These are phyloP conservation scores for Backusella westeae DNA, from an alignment of 192 early-diverging fungal species.

Conservation along the genomic window DNA sequence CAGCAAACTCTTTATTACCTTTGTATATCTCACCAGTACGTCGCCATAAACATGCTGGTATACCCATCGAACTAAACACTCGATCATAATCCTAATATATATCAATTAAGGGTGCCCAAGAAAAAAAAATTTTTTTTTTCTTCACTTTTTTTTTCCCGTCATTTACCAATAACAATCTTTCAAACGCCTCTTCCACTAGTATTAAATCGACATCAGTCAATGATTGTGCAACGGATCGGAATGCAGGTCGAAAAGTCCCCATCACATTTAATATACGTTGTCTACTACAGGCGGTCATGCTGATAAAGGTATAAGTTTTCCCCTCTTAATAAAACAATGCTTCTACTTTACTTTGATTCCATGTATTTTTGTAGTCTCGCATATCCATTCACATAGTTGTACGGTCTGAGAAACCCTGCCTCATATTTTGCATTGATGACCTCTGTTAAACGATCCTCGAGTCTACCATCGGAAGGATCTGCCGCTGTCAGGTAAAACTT, in stretches of 20 bases:
- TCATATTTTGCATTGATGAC: conserved; percentile 96
- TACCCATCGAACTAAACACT: conserved; percentile 92
- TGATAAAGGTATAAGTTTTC: conserved; percentile 17
- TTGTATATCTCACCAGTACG: conserved; percentile 97
- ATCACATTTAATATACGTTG: conserved; percentile 86
- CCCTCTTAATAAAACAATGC: too few species aligned
- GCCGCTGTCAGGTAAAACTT: conserved; percentile 91
- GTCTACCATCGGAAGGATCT: conserved; percentile 82
- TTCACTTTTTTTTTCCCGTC: neutral
- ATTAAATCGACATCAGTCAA: conserved; percentile 94
- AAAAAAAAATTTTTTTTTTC: neutral
- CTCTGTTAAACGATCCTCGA: conserved; percentile 85
- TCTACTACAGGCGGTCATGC: conserved; percentile 67
- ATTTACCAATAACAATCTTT: conserved; percentile 78
- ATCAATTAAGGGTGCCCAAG: neutral
- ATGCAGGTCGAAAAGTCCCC: conserved; percentile 85
- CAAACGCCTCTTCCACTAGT: conserved; percentile 94
- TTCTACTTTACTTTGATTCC: conserved; percentile 65
- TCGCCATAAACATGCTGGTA: conserved; percentile 94
- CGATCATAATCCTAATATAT: conserved; percentile 81
- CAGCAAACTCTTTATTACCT: conserved; percentile 93
- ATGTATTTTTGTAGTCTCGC: conserved; percentile 86
- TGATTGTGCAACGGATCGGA: conserved; percentile 82
- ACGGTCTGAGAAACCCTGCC: conserved; percentile 94
- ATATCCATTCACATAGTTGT: conserved; percentile 94